Evolutionary conservation across 805 yeast genomes (phyloP).

Genomic region (Schwanniomyces polymorphus): DNA sequence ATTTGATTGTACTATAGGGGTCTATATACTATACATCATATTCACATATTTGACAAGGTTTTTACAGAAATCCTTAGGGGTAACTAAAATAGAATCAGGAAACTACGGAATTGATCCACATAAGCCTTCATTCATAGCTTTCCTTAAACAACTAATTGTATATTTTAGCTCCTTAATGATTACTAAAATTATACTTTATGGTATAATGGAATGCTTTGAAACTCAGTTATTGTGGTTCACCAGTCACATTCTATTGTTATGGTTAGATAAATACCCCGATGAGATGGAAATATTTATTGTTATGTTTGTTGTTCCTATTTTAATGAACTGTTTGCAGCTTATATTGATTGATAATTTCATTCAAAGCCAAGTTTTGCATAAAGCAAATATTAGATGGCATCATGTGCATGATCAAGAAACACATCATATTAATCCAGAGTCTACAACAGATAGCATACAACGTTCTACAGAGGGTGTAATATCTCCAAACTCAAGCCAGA

Average conservation of each 20-base stretch:
- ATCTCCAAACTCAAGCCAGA: not conserved
- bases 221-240: conserved; percentile 46
- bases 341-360: conserved; percentile 73
- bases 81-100: conserved; percentile 50
- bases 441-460: not conserved
- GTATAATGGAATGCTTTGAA: conserved; percentile 66
- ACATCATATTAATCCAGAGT: not conserved
- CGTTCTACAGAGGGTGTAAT: not conserved
- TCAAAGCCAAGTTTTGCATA: conserved; percentile 48
- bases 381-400: conserved; percentile 24
- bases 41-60: conserved; percentile 46
- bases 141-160: conserved; percentile 66
- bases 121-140: conserved; percentile 49
- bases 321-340: conserved; percentile 74
- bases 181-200: conserved; percentile 66
- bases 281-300: conserved; percentile 80
- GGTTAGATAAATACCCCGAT: conserved; percentile 80
- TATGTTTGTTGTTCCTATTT: conserved; percentile 75
- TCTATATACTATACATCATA: conserved; percentile 65
- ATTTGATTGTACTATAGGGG: conserved; percentile 92
- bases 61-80: conserved; percentile 42
- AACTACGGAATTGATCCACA: conserved; percentile 67
- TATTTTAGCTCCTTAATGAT: conserved; percentile 63
- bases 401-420: conserved; percentile 13
- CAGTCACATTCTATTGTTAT: conserved; percentile 74